Base-by-base conservation (phyloP, 225 moss, liverwort and hornwort genomes). In the Pseudisothecium myosuroides region DNA sequence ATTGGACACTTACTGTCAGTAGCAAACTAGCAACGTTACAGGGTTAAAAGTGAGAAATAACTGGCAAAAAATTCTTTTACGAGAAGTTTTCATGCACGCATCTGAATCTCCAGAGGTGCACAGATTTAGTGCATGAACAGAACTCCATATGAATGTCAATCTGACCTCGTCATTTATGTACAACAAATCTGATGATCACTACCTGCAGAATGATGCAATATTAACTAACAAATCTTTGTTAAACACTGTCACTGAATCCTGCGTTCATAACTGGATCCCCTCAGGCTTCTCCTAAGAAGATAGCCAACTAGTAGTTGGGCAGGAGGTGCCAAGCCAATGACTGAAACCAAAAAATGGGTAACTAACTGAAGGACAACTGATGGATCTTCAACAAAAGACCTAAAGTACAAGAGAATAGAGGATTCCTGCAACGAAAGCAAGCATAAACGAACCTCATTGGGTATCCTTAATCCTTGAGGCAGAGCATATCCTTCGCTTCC, bases 131-230 rank as follows among this genome's bases (percentile, higher is more conserved):
- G 63, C 85, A 90, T 59, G 65, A 86, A 83, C 28, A 85, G 72
- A 90, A 74, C 79, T 83, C 73, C 43, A 74, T 36, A 86, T 45
- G 75, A 75, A 61, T 80, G 83, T 86, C 80, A 83, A 88, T 67
- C 86, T 47, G 61, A 90, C 74, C 77, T 60, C 23, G 65, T 85
- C 88, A 90, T 59, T 92, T 60, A 82, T 88, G 41, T 88, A 88
- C 92, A 86, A 63, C 78, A 86, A 74, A 83, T 72, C 83, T 66
- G 82, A 63, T 43, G 34, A 74, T 87, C 73, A 65, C 74, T 84
- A 58, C 87, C 58, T 62, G 80, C 79, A 65, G 56, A n/a, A n/a
- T n/a, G n/a, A 54, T 61, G 67, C 63, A 17, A 84, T 54, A 19
- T 20, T 47, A n/a, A 82, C 79, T 29, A 65, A 54, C 41, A 87